Evolutionary conservation across 202 grass and related monocot species (phyloP), one percentile per base, ranked within the genome.

Genomic region (Zoysia matrella): DNA sequence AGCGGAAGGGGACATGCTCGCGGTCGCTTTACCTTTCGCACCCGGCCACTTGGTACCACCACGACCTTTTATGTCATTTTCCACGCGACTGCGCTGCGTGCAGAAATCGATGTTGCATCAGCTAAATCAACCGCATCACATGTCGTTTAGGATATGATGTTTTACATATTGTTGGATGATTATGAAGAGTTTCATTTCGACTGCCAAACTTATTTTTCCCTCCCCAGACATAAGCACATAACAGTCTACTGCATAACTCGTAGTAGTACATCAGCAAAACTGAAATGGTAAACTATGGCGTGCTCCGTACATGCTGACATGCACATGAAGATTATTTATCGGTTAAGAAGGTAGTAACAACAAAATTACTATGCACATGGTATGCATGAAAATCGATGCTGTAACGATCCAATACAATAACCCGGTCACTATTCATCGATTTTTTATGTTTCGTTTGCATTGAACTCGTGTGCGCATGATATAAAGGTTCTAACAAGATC

Each of bases 21-120:
- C 7, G 6, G 16, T 61, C 18, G 11, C n/a, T 14, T 43, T 48
- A 9, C 4, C 8, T 45, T 14, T 2, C 46, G 39, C 40, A 5
- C 16, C 47, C 55, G 57, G n/a, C 51, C 0, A 39, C 9, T 64
- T 64, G 12, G 7, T 61, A 61, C 7, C 18, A 18, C 7, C 18
- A 13, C 18, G 13, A 41, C 65, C 5, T 46, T 82, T 71, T 65
- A 64, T 15, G 65, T 81, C 65, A 62, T 70, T 81, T 71, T 81
- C 72, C 14, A 15, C 48, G 41, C 18, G 36, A 87, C 71, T 30
- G 18, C 52, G 14, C 64, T 65, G 64, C 42, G 48, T 52, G 63
- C 70, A 64, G 60, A 1, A 0, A 51, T 5, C 36, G 52, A 30
- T 30, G 22, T 47, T 8, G 13, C 47, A 22, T 30, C 70, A 60